Evolutionary conservation across 2,329 filamentous ascomycete species (phyloP).

Genomic region (Zasmidium cellare): DNA sequence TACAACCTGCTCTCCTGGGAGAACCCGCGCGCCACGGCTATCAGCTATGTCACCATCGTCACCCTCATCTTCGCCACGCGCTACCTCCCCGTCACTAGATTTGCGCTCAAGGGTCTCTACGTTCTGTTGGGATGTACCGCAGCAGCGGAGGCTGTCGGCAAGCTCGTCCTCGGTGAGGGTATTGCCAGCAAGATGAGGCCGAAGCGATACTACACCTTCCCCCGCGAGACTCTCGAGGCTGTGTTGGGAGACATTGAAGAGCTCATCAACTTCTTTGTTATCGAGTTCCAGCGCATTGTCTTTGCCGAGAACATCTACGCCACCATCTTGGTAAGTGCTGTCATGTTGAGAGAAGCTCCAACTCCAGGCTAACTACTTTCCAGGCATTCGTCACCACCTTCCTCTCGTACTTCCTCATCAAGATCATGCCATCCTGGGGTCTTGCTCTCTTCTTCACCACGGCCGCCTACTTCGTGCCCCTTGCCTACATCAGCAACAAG

Average conservation of each 20-base stretch:
- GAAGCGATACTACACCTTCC: constrained; percentile 65
- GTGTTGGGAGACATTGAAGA: constrained; percentile 63
- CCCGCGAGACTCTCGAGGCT: constrained; percentile 63
- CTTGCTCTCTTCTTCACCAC: constrained; percentile 58
- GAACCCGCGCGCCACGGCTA: constrained; percentile 63
- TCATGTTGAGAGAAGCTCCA: neutral
- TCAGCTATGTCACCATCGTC: constrained; percentile 58
- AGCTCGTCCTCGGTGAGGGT: constrained; percentile 57
- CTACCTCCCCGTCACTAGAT: constrained; percentile 63
- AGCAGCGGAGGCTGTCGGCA: constrained; percentile 58
- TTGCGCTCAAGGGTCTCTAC: constrained; percentile 61
- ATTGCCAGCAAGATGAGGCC: constrained; percentile 63
- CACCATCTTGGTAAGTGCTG: constrained; percentile 56
- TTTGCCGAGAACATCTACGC: constrained; percentile 66
- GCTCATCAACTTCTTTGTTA: constrained; percentile 67
- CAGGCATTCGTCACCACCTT: constrained; percentile 62
- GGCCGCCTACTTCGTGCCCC: constrained; percentile 59
- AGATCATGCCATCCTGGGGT: constrained; percentile 66
- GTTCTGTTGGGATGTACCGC: constrained; percentile 60
- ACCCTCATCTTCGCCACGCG: constrained; percentile 62
- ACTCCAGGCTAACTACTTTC: constrained; percentile 20
- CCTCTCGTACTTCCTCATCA: constrained; percentile 64
- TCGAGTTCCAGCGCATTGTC: constrained; percentile 66
- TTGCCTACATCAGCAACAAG: constrained; percentile 66
- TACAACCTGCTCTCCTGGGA: constrained; percentile 68